These are phyloP conservation scores for Diaporthe ampelina DNA, from an alignment of 2,329 filamentous ascomycete genomes.

Conservation along the genomic window DNA sequence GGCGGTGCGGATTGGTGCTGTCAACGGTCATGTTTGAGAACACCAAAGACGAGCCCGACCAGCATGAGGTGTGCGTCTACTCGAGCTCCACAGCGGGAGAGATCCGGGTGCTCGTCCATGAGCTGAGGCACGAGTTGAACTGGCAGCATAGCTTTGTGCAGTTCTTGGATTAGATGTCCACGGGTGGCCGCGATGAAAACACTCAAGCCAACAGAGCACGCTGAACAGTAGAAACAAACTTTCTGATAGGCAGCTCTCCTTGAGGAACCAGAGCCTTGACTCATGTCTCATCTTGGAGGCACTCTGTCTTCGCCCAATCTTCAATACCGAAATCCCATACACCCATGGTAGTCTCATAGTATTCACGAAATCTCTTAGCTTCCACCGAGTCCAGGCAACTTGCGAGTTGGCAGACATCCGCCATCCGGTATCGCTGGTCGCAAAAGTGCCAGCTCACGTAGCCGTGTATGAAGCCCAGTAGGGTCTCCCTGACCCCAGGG, in stretches of 20 bases:
- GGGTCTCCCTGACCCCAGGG: not conserved
- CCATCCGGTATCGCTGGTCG: not conserved
- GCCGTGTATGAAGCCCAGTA: not conserved
- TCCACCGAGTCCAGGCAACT: not conserved
- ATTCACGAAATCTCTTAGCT: not conserved
- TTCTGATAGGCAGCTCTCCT: not conserved
- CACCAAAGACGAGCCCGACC: too few relatives aligned
- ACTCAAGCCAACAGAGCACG: not conserved
- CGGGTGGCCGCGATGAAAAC: not conserved
- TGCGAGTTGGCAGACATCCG: not conserved
- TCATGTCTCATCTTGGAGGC: not conserved
- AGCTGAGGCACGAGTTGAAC: slow-evolving; percentile 32
- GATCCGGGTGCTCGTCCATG: not conserved
- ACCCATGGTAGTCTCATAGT: not conserved
- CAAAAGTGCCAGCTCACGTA: slow-evolving; percentile 1
- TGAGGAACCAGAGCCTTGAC: not conserved
- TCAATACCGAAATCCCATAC: not conserved
- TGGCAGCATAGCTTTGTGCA: slow-evolving; percentile 33
- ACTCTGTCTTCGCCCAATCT: not conserved
- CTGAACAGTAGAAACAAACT: not conserved
- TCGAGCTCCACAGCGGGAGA: slow-evolving; percentile 7
- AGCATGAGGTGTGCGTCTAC: too few relatives aligned
- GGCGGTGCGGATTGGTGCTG: too few relatives aligned
- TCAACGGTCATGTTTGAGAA: too few relatives aligned
- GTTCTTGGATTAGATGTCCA: slow-evolving; percentile 14